Base-by-base conservation (phyloP, 768 basidiomycete genomes). In the Leucosporidium yakuticum region DNA sequence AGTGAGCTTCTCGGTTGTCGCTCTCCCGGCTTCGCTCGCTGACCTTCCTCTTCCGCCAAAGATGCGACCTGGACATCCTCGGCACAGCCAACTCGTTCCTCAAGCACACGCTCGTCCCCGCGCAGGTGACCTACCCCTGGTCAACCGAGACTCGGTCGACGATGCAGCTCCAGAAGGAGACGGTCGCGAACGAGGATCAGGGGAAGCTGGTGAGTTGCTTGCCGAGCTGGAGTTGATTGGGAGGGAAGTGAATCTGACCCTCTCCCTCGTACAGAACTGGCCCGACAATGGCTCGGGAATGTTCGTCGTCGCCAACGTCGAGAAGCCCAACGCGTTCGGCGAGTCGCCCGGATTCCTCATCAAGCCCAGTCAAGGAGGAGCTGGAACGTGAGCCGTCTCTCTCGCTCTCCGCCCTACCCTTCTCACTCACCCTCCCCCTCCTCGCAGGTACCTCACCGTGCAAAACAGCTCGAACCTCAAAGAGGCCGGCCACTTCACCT, bases 261-360 rank as follows among this genome's bases (percentile, higher is more conserved):
- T 7, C 19, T 6, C 8, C 11, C 19, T 29, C 29, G 21, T 15
- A 9, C 53, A 54, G 53, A 72, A 78, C 69, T 79, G 76, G 76
- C 61, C 74, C 1, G 55, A 54, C 54, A 76, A 78, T 47, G 62
- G 19, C 7, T 34, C 69, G 19, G 53, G 69, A 27, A 71, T 74
- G 73, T 70, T 74, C 48, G 63, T 77, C 27, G 64, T 79, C 29
- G 78, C 76, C 63, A 79, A 79, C 76, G 74, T 77, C 61, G 74
- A 77, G 25, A 73, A 71, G 34, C 62, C 64, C 55, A 79, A 79
- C 74, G 70, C 55, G 51, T 25, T 19, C 27, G 78, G 77, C 60
- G 79, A 79, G 61, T 69, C 73, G 20, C 69, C 74, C 25, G 79
- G 78, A 0, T 79, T 75, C 73, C 68, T 75, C 23, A 75, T 79